phyloP scores from a whole-genome alignment of 2,329 filamentous ascomycete genomes.

The Aspergillus thermomutatus region DNA sequence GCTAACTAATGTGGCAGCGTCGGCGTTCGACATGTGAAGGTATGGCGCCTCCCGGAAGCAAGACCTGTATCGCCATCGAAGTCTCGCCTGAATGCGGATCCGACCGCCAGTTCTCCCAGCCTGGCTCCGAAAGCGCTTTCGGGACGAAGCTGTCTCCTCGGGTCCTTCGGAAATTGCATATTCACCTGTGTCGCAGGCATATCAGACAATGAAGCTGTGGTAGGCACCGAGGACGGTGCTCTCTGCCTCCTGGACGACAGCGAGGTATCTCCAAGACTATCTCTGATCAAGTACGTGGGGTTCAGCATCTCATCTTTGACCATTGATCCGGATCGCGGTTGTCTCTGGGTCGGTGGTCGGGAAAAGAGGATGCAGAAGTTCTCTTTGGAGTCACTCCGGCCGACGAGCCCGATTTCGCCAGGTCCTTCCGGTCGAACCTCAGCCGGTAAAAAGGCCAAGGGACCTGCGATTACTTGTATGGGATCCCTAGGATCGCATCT shows the following conservation, averaged over 20 bases:
- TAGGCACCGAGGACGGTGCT: slow-evolving; percentile 84
- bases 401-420: slow-evolving; percentile 24
- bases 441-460: slow-evolving; percentile 26
- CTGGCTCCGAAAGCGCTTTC: slow-evolving; percentile 66
- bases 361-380: slow-evolving; percentile 55
- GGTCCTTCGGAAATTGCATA: slow-evolving; percentile 73
- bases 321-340: slow-evolving; percentile 52
- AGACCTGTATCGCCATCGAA: slow-evolving; percentile 61
- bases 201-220: slow-evolving; percentile 68
- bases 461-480: slow-evolving; percentile 58
- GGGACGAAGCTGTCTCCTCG: slow-evolving; percentile 84
- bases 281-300: slow-evolving; percentile 61
- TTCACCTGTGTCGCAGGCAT: slow-evolving; percentile 76
- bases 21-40: slow-evolving; percentile 86
- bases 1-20: slow-evolving; percentile 43
- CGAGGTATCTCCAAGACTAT: slow-evolving; percentile 67
- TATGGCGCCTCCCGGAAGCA: slow-evolving; percentile 79
- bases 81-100: slow-evolving; percentile 49
- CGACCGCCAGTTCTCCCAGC: slow-evolving; percentile 31
- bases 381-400: slow-evolving; percentile 38
- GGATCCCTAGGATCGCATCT: slow-evolving; percentile 65
- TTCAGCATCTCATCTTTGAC: slow-evolving; percentile 68
- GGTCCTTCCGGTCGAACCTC: slow-evolving; percentile 18
- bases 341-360: slow-evolving; percentile 67
- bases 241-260: slow-evolving; percentile 84